phyloP scores from a whole-genome alignment of 208 protist genomes.

The Acanthamoeba culbertsoni region DNA sequence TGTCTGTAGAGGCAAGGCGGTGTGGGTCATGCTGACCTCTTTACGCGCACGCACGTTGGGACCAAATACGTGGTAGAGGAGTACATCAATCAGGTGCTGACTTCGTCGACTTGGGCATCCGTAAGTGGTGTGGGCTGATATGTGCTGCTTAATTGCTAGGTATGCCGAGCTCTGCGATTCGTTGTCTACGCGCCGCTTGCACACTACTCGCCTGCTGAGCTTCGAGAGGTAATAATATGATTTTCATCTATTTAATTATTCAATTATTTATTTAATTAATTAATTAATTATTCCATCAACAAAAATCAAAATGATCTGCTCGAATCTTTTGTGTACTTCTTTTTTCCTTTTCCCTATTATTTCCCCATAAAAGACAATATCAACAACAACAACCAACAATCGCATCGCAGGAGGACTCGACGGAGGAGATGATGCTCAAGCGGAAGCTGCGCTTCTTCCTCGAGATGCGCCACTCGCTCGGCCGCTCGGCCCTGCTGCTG shows the following conservation, averaged over 20 bases:
- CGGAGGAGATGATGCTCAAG: constrained; percentile 20
- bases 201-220: not conserved
- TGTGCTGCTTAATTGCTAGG: not conserved
- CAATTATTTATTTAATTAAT: not conserved
- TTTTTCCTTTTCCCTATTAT: no score
- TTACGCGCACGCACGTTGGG: constrained; percentile 50
- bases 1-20: constrained; percentile 55
- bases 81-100: constrained; percentile 52
- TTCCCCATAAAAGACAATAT: not conserved
- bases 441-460: constrained; percentile 67
- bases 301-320: no score
- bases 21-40: constrained; percentile 66
- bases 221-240: constrained; percentile 11
- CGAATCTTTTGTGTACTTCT: not conserved
- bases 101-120: not conserved
- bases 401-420: not conserved
- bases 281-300: no score
- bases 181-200: not conserved
- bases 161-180: not conserved
- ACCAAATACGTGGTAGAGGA: constrained; percentile 76
- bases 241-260: not conserved
- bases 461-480: constrained; percentile 73
- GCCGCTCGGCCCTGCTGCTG: constrained; percentile 72
- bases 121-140: not conserved
- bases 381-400: not conserved